Base-by-base conservation (phyloP, 495 filamentous ascomycete genomes). In the Rhizodiscina lignyota region DNA sequence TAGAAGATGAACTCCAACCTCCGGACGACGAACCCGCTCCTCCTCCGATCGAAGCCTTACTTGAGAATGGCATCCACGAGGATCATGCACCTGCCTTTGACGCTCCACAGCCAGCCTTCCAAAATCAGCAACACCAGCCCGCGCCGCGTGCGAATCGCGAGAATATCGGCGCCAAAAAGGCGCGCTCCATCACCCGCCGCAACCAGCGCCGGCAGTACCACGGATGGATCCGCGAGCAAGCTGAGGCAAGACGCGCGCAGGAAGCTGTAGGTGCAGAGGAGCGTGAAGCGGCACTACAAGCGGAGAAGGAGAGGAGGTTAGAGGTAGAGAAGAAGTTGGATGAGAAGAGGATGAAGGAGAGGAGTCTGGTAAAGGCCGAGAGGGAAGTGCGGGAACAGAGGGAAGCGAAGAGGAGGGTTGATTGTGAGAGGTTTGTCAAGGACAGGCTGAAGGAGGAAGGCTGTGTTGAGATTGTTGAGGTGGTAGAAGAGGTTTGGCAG, bases 181-280 rank as follows among this genome's bases (percentile, higher is more conserved):
- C 60, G 6, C 54, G 54, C 30, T 62, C 62, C 6, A 49, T 67
- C 20, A 58, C 60, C 4, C 56, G 55, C 17, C 47, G 52, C 20
- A 63, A 67, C 32, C 63, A 64, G 34, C 57, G 57, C 16, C 53
- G 63, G 18, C 62, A 62, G 6, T 65, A 66, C 45, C 49, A 62
- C 42, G 63, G 66, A 37, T 64, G 66, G 38, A 42, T 52, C 28
- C 58, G 53, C 1, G 50, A 55, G 13, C 54, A 62, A 41, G 58
- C 52, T 10, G 57, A 59, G 5, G 48, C 46, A 0, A 52, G 58
- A 34, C 50, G 58, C 1, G 45, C 44, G 19, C 35, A 34, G 0
- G 56, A 59, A 17, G 53, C 47, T 0, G 51, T 45, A 10, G 59
- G 37, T 0, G 35, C 42, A 17, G 55, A 47, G 5, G 62, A 55